Base-by-base conservation (phyloP, 2,329 filamentous ascomycete species). In the Trichophyton benhamiae region DNA sequence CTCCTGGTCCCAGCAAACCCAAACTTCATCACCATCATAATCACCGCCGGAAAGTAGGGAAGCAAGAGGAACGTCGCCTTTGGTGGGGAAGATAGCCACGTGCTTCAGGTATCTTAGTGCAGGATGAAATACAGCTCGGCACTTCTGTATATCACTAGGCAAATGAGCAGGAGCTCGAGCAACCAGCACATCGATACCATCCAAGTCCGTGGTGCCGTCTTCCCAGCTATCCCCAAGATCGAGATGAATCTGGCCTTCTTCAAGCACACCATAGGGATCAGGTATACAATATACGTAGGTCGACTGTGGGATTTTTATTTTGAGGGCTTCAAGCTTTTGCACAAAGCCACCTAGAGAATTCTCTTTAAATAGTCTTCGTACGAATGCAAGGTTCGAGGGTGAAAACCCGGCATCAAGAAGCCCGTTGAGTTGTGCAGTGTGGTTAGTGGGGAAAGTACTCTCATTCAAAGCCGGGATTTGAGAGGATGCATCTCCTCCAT, bases 41-140 rank as follows among this genome's bases (percentile, higher is more conserved):
- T 87, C 84, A 7, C 84, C 84, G 3, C 83, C 84, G 25, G 84
- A 84, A 0, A 86, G 71, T 67, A 83, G 81, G n/a, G 77, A 76
- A 0, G 83, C 84, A 0, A 84, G 71, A 0, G 84, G 80, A 15
- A 74, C 76, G 6, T 72, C 64, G 0, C 84, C 84, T 61, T 69
- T 74, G 0, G 75, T 76, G 0, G 84, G 73, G 64, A 86, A 85
- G 0, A 86, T 75, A 13, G 83, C 78, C 0, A 85, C 76, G 66
- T 86, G 80, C 53, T 77, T 77, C 7, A 84, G 75, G 65, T 83
- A 77, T 0, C 77, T 75, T 0, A 86, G 74, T 57, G 81, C 75
- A 0, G 72, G 72, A 57, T 79, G 78, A 66, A 74, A 79, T 0
- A 82, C 76, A 0, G 79, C 78, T 36, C 69, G 68, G 30, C 76